Base-by-base conservation (phyloP, 352 stramenopile genomes). In the Phytophthora boehmeriae region DNA sequence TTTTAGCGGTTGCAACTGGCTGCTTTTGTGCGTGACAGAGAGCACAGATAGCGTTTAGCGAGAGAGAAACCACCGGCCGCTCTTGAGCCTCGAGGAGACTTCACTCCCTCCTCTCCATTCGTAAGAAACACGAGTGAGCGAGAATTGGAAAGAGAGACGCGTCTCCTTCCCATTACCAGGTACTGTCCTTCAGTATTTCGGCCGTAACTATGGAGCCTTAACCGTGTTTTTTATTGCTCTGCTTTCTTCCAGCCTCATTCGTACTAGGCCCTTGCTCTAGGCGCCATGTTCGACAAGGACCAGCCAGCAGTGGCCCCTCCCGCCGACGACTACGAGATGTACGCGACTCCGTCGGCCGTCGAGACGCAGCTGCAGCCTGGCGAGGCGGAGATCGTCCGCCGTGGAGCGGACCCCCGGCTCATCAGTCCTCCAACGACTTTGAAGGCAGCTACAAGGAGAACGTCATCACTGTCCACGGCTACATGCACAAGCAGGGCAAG, bases 401-500 rank as follows among this genome's bases (percentile, higher is more conserved):
- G 73, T 16, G 65, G 73, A 23, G 64, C 67, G 53, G 13, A n/a
- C 76, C 42, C 5, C 46, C 17, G 45, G 66, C 19, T 52, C 54
- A 25, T 38, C 73, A 66, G 60, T 64, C 73, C 22, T 75, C 72
- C 8, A 66, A 88, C 38, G 55, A 61, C 25, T 30, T 30, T 17
- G 46, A 36, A 14, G 54, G 55, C 17, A 76, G 68, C 41, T 70
- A 78, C 35, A 80, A 91, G 63, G 79, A 82, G 64, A 89, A 89
- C 66, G 81, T 90, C 72, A 90, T 90, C 66, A 85, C 78, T 46
- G 79, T 90, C 50, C 81, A 90, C 63, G 81, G 81, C 46, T 90
- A 89, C 73, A 70, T 90, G 69, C 79, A 90, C 81, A 90, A 90
- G 68, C 81, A 90, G 66, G 81, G 81, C 62, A 88, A 88, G 71